These are phyloP conservation scores for Shiraia bambusicola DNA, from an alignment of 2,329 filamentous ascomycete genomes.

Conservation along the genomic window DNA sequence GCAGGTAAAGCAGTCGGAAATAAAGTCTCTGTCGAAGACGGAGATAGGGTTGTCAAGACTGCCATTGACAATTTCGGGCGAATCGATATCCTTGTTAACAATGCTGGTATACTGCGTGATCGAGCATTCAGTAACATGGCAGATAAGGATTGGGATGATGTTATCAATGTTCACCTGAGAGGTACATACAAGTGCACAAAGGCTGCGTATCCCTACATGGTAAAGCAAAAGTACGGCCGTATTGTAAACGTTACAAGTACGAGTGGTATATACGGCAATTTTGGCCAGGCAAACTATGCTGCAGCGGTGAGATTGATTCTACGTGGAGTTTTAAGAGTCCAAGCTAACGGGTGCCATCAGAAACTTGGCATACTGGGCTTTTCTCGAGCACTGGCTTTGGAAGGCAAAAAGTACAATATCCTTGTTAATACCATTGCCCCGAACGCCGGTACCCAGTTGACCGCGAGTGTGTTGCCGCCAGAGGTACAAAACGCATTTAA, in stretches of 20 bases:
- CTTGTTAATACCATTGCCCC: constrained; percentile 97
- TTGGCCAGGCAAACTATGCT: constrained; percentile 96
- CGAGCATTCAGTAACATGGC: constrained; percentile 99
- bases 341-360: no score
- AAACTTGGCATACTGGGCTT: constrained; percentile 83
- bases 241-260: constrained; percentile 97
- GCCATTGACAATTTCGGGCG: constrained; percentile 93
- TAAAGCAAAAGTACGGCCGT: constrained; percentile 98
- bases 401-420: constrained; percentile 97
- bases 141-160: constrained; percentile 87
- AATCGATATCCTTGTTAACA: constrained; percentile 95
- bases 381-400: constrained; percentile 86
- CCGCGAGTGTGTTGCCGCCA: constrained; percentile 87
- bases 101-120: constrained; percentile 94
- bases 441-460: constrained; percentile 96
- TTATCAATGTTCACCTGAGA: constrained; percentile 87
- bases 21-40: constrained; percentile 91
- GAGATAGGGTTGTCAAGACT: constrained; percentile 84
- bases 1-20: constrained; percentile 87
- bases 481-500: constrained; percentile 99
- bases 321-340: no score
- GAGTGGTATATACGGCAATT: constrained; percentile 98
- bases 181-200: constrained; percentile 97
- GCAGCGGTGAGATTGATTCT: no score
- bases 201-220: constrained; percentile 95